Base-by-base conservation (phyloP, 768 basidiomycete species). In the Lyophyllum decastes region DNA sequence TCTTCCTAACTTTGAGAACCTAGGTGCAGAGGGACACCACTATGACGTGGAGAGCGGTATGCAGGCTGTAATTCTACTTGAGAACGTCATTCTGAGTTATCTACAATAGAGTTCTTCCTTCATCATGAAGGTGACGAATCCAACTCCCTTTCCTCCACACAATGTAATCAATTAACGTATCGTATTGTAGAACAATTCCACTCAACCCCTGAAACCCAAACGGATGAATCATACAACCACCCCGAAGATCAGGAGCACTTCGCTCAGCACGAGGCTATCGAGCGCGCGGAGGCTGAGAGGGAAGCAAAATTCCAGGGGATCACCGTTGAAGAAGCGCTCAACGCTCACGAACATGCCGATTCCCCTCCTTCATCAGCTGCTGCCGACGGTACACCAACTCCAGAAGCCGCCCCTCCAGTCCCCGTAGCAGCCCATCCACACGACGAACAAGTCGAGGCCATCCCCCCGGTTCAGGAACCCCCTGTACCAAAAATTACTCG, bases 181-280 rank as follows among this genome's bases (percentile, higher is more conserved):
- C 22, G n/a, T 34, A 16, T 1, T 34, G 14, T 65, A 93, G 92
- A 98, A 75, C 75, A 92, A 73, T 97, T 82, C 79, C 97, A 99
- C 74, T 89, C 87, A 26, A 98, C 96, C 34, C 95, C 95, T 0
- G 97, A 98, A 70, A 98, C 96, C 0, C 97, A 98, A 72, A 95
- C 94, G 0, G 95, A 98, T 69, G 93, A 94, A 63, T 82, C 95
- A 0, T 99, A 98, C 74, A 89, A 69, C 58, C 97, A 99, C 70
- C 90, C 94, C 0, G 97, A 98, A 73, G 94, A 94, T 71, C 55
- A 89, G 46, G 95, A 95, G 65, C 96, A 99, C 68, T 98, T 98
- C 68, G 80, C 86, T 25, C 86, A 92, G 52, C 96, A 98, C 70
- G 92, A 90, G 63, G 65, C 73, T 4, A 98, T 98, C 58, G 96